Evolutionary conservation across 257 asterid species (phyloP), one percentile per base, ranked within the genome.

Genomic region (Nyctanthes arbortristis): DNA sequence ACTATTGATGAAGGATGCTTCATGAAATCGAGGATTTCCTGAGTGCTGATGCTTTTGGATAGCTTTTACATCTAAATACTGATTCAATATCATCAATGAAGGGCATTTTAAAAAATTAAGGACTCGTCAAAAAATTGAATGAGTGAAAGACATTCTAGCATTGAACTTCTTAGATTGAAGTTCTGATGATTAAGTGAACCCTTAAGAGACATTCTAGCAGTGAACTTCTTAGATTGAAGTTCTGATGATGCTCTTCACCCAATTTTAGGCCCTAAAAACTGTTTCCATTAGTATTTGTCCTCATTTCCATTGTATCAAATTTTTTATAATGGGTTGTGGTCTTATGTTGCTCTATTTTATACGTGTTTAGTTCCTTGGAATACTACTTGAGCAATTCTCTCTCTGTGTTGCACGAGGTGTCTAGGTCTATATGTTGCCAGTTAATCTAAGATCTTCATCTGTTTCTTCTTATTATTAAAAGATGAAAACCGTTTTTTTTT

Each of bases 1-100:
- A 52, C 59, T 30, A 3, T 52, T 52, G 59, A 52, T 52, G 29
- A 7, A 22, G 14, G 28, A 52, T 20, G 14, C 14, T 18, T 52
- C 12, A 22, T 7, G 24, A 49, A 52, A 3, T 4, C 7, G 24
- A 52, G 29, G 30, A 52, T 52, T 52, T 16, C 24, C 30, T 22
- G 6, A 22, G 10, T 43, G 86, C 97, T 62, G 96, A 94, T 86
- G 97, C 99, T 64, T 90, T 91, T 59, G 97, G 97, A 60, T 96
- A 87, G 78, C 97, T 91, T 72, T 87, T 91, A 72, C 82, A 92
- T 56, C 66, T 45, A 69, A 34, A 60, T 25, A 28, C 33, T 36
- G 7, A 47, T 52, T 28, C 30, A 52, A 52, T 20, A 24, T 13
- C 28, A 52, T 7, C 13, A 1, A 8, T 22, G 59, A 22, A 24